phyloP scores from a whole-genome alignment of 1,284 basidiomycete species.

The Ceratobasidium sp. region DNA sequence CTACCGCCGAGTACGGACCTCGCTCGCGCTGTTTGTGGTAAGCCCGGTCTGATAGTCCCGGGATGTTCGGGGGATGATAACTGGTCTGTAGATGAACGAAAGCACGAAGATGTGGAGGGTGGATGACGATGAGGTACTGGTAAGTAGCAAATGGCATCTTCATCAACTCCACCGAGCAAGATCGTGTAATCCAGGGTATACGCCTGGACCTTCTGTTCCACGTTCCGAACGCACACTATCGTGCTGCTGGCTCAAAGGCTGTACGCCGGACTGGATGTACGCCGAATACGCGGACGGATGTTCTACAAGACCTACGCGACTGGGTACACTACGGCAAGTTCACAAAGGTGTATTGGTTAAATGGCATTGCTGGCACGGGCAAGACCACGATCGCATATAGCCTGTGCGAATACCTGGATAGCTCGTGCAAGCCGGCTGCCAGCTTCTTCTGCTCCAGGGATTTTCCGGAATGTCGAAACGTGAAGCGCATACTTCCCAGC shows the following conservation, averaged over 20 bases:
- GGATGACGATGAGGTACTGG: not conserved
- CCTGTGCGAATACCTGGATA: not conserved
- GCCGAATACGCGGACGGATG: not conserved
- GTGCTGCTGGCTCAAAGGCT: not conserved
- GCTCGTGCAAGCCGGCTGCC: not conserved
- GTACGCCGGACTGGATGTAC: not conserved
- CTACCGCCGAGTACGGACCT: not conserved
- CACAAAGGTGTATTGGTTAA: conserved; percentile 3
- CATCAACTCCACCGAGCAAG: not conserved
- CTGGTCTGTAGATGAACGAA: not conserved
- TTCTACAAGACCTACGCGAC: not conserved
- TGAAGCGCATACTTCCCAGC: not conserved
- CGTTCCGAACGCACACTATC: not conserved
- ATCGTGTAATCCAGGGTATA: not conserved
- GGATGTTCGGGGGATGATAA: not conserved
- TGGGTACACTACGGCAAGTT: not conserved
- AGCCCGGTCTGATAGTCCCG: not conserved
- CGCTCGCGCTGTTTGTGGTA: not conserved
- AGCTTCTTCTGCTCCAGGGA: conserved; percentile 17
- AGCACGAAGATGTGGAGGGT: not conserved
- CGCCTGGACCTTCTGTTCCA: not conserved
- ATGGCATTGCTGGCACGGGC: conserved; percentile 13
- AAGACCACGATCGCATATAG: conserved; percentile 13
- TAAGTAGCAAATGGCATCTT: not conserved
- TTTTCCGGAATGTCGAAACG: not conserved